Conservation (phyloP, 768 basidiomycete genomes). For the Suillus subluteus region DNA sequence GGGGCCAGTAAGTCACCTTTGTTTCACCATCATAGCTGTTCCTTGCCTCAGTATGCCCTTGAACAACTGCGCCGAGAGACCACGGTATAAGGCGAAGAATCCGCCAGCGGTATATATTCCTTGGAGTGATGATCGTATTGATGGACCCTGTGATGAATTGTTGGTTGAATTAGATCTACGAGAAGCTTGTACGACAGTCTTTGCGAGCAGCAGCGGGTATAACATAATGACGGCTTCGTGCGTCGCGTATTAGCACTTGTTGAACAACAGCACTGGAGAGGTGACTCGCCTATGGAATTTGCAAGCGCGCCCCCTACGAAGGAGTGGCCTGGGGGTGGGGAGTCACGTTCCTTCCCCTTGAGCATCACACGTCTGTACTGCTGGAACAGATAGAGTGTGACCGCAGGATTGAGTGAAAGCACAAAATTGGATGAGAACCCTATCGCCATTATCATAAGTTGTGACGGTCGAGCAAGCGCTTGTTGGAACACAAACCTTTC, state of each 20-base stretch:
- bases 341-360: conserved; percentile 23
- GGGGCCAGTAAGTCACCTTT: conserved; percentile 39
- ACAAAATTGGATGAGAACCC: conserved; percentile 55
- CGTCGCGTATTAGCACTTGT: not conserved
- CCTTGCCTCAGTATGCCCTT: conserved; percentile 63
- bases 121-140: conserved; percentile 17
- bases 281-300: conserved; percentile 46
- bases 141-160: conserved; percentile 15
- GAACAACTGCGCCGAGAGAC: conserved; percentile 50
- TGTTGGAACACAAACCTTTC: conserved; percentile 42
- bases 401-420: conserved; percentile 58
- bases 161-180: conserved; percentile 28
- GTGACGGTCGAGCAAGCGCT: not conserved
- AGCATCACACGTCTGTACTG: conserved; percentile 46
- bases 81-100: conserved; percentile 53
- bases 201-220: conserved; percentile 64
- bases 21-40: conserved; percentile 61
- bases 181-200: conserved; percentile 52
- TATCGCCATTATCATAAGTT: conserved; percentile 20
- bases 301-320: conserved; percentile 62
- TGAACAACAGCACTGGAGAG: not conserved
- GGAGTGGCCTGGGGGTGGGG: conserved; percentile 47
- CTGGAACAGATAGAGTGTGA: conserved; percentile 59
- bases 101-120: conserved; percentile 26
- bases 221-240: conserved; percentile 46